phyloP scores from a whole-genome alignment of 2,329 filamentous ascomycete genomes.

The Pseudogymnoascus sp. region DNA sequence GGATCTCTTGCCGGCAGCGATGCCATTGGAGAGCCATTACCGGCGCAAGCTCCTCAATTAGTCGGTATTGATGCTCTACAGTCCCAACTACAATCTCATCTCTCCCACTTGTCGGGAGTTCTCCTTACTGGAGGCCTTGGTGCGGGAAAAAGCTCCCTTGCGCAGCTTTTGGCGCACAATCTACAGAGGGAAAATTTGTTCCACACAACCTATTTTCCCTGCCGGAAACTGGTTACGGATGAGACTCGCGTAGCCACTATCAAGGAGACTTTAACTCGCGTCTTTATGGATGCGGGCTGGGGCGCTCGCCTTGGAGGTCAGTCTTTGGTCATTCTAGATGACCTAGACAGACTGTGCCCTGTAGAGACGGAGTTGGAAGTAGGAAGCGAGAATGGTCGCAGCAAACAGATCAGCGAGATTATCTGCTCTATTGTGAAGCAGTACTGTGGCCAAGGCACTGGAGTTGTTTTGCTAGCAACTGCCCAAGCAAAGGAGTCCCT shows the following conservation, averaged over 20 bases:
- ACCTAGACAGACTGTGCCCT: constrained; percentile 87
- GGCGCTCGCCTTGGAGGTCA: constrained; percentile 78
- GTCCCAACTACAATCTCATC: constrained; percentile 62
- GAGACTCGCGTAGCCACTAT: constrained; percentile 84
- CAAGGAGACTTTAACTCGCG: constrained; percentile 75
- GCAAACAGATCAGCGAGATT: constrained; percentile 84
- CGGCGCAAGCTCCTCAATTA: constrained; percentile 48
- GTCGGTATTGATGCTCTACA: constrained; percentile 81
- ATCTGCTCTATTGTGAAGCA: constrained; percentile 76
- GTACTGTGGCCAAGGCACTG: constrained; percentile 71
- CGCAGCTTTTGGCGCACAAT: constrained; percentile 66
- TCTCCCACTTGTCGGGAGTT: constrained; percentile 82
- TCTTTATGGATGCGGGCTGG: constrained; percentile 90
- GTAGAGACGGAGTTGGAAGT: constrained; percentile 91
- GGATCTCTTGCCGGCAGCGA: constrained; percentile 43
- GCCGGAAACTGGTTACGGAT: constrained; percentile 79
- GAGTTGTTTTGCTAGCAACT: constrained; percentile 81
- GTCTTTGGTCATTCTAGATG: constrained; percentile 80
- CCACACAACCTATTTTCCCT: constrained; percentile 79
- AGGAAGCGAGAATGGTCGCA: constrained; percentile 86
- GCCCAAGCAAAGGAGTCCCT: constrained; percentile 89
- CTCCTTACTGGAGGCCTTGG: constrained; percentile 83
- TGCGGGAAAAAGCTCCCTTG: constrained; percentile 79
- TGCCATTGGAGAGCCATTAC: constrained; percentile 48
- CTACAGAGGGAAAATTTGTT: constrained; percentile 68